Evolutionary conservation across 495 filamentous ascomycete genomes (phyloP).

Genomic region (Penicillium malachiteum): DNA sequence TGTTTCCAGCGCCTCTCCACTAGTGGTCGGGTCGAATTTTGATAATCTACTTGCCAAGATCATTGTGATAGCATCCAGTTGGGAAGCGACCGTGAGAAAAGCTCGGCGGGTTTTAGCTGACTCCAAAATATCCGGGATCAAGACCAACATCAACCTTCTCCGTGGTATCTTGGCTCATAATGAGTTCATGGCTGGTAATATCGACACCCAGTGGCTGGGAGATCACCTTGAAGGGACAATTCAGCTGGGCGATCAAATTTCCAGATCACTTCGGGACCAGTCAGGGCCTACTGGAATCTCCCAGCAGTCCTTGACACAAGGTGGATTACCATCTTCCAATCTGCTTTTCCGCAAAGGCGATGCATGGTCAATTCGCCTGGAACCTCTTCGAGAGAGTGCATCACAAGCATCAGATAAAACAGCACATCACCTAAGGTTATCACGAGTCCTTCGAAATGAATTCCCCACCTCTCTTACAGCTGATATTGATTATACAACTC

Average conservation of each 20-base stretch:
- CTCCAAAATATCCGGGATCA: slow-evolving; percentile 51
- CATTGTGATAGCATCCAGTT: slow-evolving; percentile 55
- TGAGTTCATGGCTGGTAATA: slow-evolving; percentile 43
- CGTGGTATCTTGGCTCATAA: slow-evolving; percentile 50
- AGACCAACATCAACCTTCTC: slow-evolving; percentile 55
- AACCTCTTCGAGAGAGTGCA: slow-evolving; percentile 23
- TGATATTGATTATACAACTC: slow-evolving; percentile 54
- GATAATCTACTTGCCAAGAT: slow-evolving; percentile 62
- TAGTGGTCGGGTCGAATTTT: slow-evolving; percentile 54
- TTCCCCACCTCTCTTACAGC: slow-evolving; percentile 56
- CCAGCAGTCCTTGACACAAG: slow-evolving; percentile 5
- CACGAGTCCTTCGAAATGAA: slow-evolving; percentile 55
- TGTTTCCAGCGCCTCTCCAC: slow-evolving; percentile 31
- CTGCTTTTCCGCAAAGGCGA: slow-evolving; percentile 55
- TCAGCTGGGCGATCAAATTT: slow-evolving; percentile 29
- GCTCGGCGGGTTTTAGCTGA: slow-evolving; percentile 55
- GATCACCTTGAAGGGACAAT: slow-evolving; percentile 40
- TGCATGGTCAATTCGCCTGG: slow-evolving; percentile 53
- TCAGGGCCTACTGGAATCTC: neutral
- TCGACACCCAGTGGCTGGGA: slow-evolving; percentile 61
- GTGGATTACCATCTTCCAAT: slow-evolving; percentile 29
- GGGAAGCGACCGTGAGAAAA: slow-evolving; percentile 51
- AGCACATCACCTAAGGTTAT: slow-evolving; percentile 50
- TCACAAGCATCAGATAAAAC: slow-evolving; percentile 13
- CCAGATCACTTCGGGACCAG: slow-evolving; percentile 11